Evolutionary conservation across 164 flowering plant genomes (phyloP), one percentile per base, ranked within the genome.

Genomic region (Stephania japonica): DNA sequence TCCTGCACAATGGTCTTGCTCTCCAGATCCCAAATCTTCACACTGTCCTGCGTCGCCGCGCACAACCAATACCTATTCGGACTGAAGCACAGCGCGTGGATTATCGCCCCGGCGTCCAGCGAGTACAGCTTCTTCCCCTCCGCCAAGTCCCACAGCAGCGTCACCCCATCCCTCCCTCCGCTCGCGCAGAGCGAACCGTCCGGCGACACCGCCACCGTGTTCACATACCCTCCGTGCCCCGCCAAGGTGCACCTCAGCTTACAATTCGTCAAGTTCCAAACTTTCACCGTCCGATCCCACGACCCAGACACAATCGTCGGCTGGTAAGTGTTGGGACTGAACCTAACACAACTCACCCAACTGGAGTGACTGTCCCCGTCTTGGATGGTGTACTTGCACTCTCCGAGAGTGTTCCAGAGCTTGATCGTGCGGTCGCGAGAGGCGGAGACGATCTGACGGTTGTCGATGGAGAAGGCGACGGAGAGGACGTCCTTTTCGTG

Each of bases 51-150:
- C 0, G 97, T 92, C 0, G 97, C 97, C 3, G 97, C 98, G 47
- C 98, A 92, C 0, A 92, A 86, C 98, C 98, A 93, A 77, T 93
- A 93, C 85, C 94, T 85, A 64, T 93, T 93, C 0, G 97, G 97
- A 66, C 98, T 93, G 77, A 93, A 93, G 75, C 98, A 93, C 13
- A 93, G 80, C 1, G 98, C 75, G 50, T 93, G 89, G 72, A 92
- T 88, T 3, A 92, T 87, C 0, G 86, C 77, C 0, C 91, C 90
- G 14, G 95, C 94, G 67, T 89, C 98, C 14, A 92, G 82, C 1
- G 88, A 84, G 73, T 92, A 92, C 1, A 92, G 80, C 81, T 72
- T 85, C 89, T 90, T 92, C 1, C 97, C 95, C 81, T 92, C 95
- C 0, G 94, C 87, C 84, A 92, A 81, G 76, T 92, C 98, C 98